Evolutionary conservation across 2,329 filamentous ascomycete genomes (phyloP).

Genomic region (Sphaceloma murrayae): DNA sequence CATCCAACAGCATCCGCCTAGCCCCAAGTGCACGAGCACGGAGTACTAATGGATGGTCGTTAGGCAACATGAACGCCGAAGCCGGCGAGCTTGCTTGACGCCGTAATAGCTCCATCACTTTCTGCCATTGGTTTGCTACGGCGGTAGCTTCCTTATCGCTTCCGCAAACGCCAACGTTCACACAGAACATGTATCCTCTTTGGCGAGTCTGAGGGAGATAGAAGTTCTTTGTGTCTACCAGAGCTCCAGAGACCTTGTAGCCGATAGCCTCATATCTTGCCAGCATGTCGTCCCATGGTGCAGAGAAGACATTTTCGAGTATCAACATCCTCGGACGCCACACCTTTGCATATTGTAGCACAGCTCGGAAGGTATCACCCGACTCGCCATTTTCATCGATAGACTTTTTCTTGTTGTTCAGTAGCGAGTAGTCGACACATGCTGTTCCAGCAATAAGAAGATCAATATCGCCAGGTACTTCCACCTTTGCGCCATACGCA

Average conservation of each 20-base stretch:
- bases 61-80: constrained; percentile 50
- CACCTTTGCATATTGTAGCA: constrained; percentile 47
- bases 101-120: constrained; percentile 39
- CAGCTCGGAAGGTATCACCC: constrained; percentile 52
- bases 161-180: constrained; percentile 26
- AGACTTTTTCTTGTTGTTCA: constrained; percentile 50
- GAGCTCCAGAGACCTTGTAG: constrained; percentile 45
- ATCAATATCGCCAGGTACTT: constrained; percentile 51
- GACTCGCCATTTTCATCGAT: constrained; percentile 53
- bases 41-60: constrained; percentile 47
- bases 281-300: constrained; percentile 47
- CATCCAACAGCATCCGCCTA: constrained; percentile 22
- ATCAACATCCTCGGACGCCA: constrained; percentile 55
- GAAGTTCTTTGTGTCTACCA: constrained; percentile 59
- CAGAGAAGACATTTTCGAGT: constrained; percentile 58
- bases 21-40: constrained; percentile 43
- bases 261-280: constrained; percentile 39
- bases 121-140: constrained; percentile 33
- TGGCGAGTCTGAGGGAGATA: constrained; percentile 55
- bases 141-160: constrained; percentile 17
- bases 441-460: constrained; percentile 63
- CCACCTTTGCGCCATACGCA: constrained; percentile 51
- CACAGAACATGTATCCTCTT: constrained; percentile 40
- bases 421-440: constrained; percentile 62
- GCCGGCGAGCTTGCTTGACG: constrained; percentile 53